Evolutionary conservation across 129 eudicot genomes (phyloP).

Genomic region (Chrysanthemum lavandulifolium): DNA sequence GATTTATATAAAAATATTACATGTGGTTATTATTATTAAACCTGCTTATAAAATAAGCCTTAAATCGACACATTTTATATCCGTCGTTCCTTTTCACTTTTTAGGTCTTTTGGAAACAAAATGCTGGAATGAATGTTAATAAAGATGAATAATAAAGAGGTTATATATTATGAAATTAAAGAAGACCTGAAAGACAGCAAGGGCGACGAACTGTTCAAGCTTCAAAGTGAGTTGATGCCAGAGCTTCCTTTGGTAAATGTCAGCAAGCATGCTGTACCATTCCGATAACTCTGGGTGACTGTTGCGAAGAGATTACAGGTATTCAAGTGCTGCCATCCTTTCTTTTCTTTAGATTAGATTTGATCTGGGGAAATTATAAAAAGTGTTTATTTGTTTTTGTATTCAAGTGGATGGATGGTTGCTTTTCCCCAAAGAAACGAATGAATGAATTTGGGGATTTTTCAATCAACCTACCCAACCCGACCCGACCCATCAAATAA

Average conservation of each 20-base stretch:
- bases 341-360: background rate
- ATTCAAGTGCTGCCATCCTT: conserved; percentile 77
- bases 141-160: too few species aligned
- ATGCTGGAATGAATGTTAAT: too few species aligned
- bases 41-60: too few species aligned
- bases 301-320: conserved; percentile 60
- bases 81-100: too few species aligned
- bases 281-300: conserved; percentile 84
- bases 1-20: too few species aligned
- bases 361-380: background rate
- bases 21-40: too few species aligned
- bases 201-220: conserved; percentile 85
- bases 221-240: conserved; percentile 94
- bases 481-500: conserved; percentile 11
- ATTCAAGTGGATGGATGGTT: too few species aligned
- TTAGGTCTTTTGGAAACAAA: too few species aligned
- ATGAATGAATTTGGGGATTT: conserved; percentile 8
- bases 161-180: too few species aligned
- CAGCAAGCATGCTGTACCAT: conserved; percentile 75
- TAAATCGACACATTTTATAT: too few species aligned
- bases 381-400: background rate
- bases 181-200: conserved; percentile 65
- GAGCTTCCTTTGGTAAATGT: conserved; percentile 85
- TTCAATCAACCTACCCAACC: conserved; percentile 8
- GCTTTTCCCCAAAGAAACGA: conserved; percentile 34